Percentiles rank a stretch among this genome's conserved stretches.
phyloP scores from a whole-genome alignment of 2,329 filamentous ascomycete species.

The Pseudofabraea citricarpa region DNA sequence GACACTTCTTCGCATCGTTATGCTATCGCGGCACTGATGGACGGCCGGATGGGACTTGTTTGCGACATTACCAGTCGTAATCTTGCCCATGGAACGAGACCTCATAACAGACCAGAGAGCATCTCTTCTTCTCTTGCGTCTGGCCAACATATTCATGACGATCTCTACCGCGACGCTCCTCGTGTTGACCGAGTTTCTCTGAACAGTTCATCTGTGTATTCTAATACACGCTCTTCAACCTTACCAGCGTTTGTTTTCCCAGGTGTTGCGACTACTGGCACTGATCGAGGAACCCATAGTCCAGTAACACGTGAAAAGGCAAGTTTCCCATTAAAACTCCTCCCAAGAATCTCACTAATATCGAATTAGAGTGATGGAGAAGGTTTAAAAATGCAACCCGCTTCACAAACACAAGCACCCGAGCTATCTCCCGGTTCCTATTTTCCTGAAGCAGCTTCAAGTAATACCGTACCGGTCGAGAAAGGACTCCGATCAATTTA shows the following conservation, averaged over 20 bases:
- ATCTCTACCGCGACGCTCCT: slow-evolving; percentile 6
- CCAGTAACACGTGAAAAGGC: not conserved
- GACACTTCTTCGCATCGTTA: slow-evolving; percentile 52
- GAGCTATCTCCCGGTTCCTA: too few relatives aligned
- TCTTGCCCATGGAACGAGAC: not conserved
- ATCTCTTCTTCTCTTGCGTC: not conserved
- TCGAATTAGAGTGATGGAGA: too few relatives aligned
- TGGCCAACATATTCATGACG: not conserved
- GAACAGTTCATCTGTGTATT: too few relatives aligned
- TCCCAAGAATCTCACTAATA: slow-evolving; percentile 3
- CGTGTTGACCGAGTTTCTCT: slow-evolving; percentile 19
- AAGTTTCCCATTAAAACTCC: not conserved
- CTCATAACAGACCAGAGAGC: not conserved
- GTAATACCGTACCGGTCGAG: slow-evolving; percentile 26
- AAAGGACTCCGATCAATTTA: slow-evolving; percentile 29
- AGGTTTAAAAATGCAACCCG: slow-evolving; percentile 8
- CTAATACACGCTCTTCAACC: slow-evolving; percentile 4
- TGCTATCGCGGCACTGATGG: slow-evolving; percentile 53
- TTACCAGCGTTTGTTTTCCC: slow-evolving; percentile 18
- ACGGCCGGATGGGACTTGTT: slow-evolving; percentile 56
- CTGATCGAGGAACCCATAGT: not conserved
- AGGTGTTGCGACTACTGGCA: slow-evolving; percentile 15
- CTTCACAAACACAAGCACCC: too few relatives aligned
- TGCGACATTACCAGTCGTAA: slow-evolving; percentile 42
- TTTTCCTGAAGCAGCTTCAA: too few relatives aligned